These are phyloP conservation scores for Bruguiera gymnorhiza DNA, from an alignment of 345 rosid genomes.

Conservation along the genomic window DNA sequence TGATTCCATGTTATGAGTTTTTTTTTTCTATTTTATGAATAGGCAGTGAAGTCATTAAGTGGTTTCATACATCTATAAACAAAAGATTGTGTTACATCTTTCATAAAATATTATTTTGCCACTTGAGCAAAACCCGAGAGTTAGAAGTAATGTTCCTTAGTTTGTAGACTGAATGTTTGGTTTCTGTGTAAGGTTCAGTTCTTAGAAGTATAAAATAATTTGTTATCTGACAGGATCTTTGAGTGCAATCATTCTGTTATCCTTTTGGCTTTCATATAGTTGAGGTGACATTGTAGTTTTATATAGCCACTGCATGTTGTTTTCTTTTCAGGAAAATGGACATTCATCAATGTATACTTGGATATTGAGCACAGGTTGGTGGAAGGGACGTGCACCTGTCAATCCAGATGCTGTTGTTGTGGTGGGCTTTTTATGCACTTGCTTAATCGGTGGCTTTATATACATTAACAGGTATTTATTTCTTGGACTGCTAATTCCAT, in stretches of 20 bases:
- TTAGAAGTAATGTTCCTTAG: too few species aligned
- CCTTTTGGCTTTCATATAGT: not conserved
- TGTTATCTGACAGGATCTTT: too few species aligned
- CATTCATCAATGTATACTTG: constrained; percentile 54
- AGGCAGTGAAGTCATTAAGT: too few species aligned
- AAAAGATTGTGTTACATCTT: too few species aligned
- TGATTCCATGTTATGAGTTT: too few species aligned
- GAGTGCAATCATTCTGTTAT: not conserved
- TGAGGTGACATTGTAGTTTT: not conserved
- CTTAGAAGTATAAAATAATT: too few species aligned
- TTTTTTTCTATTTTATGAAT: too few species aligned
- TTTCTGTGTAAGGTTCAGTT: too few species aligned
- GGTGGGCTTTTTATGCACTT: constrained; percentile 46
- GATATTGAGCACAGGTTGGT: constrained; percentile 76
- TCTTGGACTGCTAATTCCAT: not conserved
- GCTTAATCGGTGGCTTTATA: constrained; percentile 52
- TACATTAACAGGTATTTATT: constrained; percentile 55
- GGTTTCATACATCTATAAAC: too few species aligned
- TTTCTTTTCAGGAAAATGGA: constrained; percentile 49
- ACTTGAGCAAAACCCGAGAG: too few species aligned
- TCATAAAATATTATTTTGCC: too few species aligned
- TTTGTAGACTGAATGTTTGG: too few species aligned
- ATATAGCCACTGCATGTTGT: not conserved
- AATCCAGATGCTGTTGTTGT: constrained; percentile 65
- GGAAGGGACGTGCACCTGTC: constrained; percentile 53